These are phyloP conservation scores for Pelargonium myrrhifolium DNA, from an alignment of 441 rosid species.

Conservation along the genomic window DNA sequence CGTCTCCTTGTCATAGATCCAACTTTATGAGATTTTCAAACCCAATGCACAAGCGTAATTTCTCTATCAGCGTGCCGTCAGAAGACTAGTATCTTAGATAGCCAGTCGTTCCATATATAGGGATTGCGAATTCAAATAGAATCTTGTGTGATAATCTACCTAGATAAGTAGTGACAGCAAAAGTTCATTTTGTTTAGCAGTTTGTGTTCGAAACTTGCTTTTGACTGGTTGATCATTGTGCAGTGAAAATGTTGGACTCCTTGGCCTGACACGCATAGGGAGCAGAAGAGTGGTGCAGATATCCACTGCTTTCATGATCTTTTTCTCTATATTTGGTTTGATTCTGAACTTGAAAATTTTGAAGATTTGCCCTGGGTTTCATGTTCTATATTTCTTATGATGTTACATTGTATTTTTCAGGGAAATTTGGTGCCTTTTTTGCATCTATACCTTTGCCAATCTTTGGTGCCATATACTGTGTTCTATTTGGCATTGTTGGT, in stretches of 20 bases:
- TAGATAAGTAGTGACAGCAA: background rate
- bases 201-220: background rate
- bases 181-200: background rate
- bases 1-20: too few species aligned
- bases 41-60: too few species aligned
- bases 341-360: constrained; percentile 7
- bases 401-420: constrained; percentile 29
- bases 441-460: constrained; percentile 91
- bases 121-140: too few species aligned
- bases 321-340: constrained; percentile 92
- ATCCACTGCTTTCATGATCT: constrained; percentile 89
- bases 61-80: too few species aligned
- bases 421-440: constrained; percentile 92
- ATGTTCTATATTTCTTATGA: constrained; percentile 1
- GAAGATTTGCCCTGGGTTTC: background rate
- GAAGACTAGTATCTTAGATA: too few species aligned
- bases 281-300: constrained; percentile 93
- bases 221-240: constrained; percentile 16
- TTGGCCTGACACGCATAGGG: constrained; percentile 79
- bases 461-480: constrained; percentile 84
- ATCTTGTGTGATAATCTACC: background rate
- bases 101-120: too few species aligned
- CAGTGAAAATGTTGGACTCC: constrained; percentile 97
- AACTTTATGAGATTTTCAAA: too few species aligned
- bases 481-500: constrained; percentile 86